Conservation (phyloP, 2,329 filamentous ascomycete genomes). For the Aureobasidium mangrovei region DNA sequence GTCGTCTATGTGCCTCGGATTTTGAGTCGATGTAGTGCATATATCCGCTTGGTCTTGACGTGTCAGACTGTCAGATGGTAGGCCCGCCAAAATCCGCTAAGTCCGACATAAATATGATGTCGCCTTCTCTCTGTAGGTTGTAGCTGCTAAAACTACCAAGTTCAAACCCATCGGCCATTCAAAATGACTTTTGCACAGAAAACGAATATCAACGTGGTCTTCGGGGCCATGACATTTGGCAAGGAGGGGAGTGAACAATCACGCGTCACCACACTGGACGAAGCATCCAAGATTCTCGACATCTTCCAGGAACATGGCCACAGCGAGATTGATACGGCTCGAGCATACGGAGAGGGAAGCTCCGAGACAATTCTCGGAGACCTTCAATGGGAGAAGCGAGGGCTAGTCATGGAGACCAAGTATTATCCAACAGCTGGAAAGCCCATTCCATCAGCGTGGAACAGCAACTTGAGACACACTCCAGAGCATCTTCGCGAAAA, state of each 20-base stretch:
- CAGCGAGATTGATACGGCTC: slow-evolving; percentile 24
- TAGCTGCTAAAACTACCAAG: too few species aligned
- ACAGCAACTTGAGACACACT: slow-evolving; percentile 20
- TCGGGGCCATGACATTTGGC: slow-evolving; percentile 21
- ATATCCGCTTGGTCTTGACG: too few species aligned
- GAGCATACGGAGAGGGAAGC: slow-evolving; percentile 21
- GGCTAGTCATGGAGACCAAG: slow-evolving; percentile 24
- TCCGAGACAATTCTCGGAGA: slow-evolving; percentile 24
- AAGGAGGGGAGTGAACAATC: slow-evolving; percentile 19
- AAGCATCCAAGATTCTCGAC: slow-evolving; percentile 20
- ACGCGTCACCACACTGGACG: slow-evolving; percentile 20
- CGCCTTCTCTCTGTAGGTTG: too few species aligned
- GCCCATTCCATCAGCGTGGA: slow-evolving; percentile 16
- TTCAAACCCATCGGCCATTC: slow-evolving; percentile 17
- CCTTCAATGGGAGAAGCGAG: slow-evolving; percentile 22
- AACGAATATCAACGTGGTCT: slow-evolving; percentile 19
- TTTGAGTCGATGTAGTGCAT: too few species aligned
- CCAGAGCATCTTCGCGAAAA: slow-evolving; percentile 28
- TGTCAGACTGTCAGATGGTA: too few species aligned
- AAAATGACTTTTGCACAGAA: slow-evolving; percentile 19
- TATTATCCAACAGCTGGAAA: slow-evolving; percentile 20
- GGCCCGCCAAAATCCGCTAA: too few species aligned
- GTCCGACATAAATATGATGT: too few species aligned
- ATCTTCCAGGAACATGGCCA: slow-evolving; percentile 25
- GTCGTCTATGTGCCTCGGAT: too few species aligned